A percentile compares a stretch with the other conserved stretches of the same genome.
phyloP scores from a whole-genome alignment of 148 eudicot species.

The Vaccinium vitisidaea region DNA sequence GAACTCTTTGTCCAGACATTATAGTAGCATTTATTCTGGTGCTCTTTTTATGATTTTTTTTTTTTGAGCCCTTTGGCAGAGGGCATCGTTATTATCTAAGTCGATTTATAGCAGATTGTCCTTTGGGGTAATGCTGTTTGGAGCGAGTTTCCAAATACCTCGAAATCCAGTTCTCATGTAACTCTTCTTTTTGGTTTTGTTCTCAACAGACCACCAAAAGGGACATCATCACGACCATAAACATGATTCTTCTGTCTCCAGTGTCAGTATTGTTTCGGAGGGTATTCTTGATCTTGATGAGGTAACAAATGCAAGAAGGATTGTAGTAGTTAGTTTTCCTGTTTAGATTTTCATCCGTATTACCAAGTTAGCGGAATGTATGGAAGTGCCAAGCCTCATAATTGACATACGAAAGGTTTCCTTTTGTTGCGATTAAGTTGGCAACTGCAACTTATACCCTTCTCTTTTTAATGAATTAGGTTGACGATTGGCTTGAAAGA shows the following conservation, averaged over 20 bases:
- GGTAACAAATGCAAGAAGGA: conserved; percentile 39
- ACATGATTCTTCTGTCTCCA: conserved; percentile 87
- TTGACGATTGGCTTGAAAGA: conserved; percentile 97
- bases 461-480: conserved; percentile 33
- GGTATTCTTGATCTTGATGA: conserved; percentile 85
- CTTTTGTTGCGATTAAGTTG: background rate
- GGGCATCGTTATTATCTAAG: too few species aligned
- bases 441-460: background rate
- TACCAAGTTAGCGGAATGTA: background rate
- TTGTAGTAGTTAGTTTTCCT: background rate
- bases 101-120: background rate
- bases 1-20: conserved; percentile 1
- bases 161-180: conserved; percentile 7
- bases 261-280: conserved; percentile 90
- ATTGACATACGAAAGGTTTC: background rate
- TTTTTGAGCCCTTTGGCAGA: background rate
- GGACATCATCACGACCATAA: conserved; percentile 82
- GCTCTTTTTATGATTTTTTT: background rate
- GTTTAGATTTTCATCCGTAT: background rate
- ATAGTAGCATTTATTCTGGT: background rate
- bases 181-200: background rate
- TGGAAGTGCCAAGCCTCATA: conserved; percentile 2
- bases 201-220: conserved; percentile 51
- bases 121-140: background rate
- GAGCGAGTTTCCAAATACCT: background rate